Conservation (phyloP, 371 early-diverging fungal genomes). For the Mortierella sp. region DNA sequence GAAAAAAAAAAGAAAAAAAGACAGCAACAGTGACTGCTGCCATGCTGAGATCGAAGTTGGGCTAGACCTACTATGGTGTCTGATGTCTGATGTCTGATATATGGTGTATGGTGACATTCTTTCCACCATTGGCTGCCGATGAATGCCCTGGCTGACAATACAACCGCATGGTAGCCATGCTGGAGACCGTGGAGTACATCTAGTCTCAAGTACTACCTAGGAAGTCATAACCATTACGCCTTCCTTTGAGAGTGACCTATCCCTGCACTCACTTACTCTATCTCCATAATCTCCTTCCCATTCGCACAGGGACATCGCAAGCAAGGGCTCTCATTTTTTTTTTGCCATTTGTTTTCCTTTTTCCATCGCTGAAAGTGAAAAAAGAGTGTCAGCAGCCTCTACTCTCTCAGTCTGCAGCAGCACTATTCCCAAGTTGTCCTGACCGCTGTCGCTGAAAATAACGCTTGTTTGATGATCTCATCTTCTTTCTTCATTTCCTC, state of each 20-base stretch:
- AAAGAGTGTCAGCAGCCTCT: conserved; percentile 12
- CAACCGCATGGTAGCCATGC: background rate
- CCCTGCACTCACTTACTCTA: background rate
- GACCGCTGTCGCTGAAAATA: conserved; percentile 4
- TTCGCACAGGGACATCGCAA: conserved; percentile 6
- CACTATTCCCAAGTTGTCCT: conserved; percentile 4
- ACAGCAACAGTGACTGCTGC: conserved; percentile 4
- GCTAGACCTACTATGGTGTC: background rate
- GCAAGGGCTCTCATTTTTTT: conserved; percentile 12
- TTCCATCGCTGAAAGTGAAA: conserved; percentile 3
- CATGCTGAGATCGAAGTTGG: conserved; percentile 6
- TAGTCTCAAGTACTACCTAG: background rate
- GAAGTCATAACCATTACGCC: background rate
- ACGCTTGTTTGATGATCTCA: conserved; percentile 8
- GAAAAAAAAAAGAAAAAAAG: background rate
- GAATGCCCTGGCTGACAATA: background rate
- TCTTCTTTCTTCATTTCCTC: background rate
- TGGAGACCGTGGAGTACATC: background rate
- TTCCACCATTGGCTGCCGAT: background rate
- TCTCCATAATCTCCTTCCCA: background rate
- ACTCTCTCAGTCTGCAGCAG: background rate
- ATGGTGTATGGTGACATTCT: too few species aligned
- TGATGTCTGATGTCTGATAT: too few species aligned
- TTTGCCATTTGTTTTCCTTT: background rate
- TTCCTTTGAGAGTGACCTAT: background rate